Percentiles rank a stretch among this genome's conserved stretches.
These are phyloP conservation scores for Hyphopichia khmerensis DNA, from an alignment of 1,139 yeast species.

Conservation along the genomic window DNA sequence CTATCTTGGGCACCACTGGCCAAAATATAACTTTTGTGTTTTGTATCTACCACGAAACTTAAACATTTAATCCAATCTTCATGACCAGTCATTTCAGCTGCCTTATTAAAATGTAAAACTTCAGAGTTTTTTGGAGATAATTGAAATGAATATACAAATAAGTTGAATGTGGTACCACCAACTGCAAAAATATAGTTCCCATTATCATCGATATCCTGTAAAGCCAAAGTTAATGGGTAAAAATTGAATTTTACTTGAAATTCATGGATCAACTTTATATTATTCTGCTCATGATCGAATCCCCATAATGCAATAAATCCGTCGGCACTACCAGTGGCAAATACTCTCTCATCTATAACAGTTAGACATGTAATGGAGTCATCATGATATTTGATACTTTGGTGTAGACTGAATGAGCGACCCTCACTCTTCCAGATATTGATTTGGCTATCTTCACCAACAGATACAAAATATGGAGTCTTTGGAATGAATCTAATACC, in stretches of 20 bases:
- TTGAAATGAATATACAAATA: constrained; percentile 56
- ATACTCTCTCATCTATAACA: constrained; percentile 28
- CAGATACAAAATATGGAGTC: constrained; percentile 51
- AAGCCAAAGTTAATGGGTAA: constrained; percentile 63
- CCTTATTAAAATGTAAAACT: constrained; percentile 26
- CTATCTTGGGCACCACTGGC: constrained; percentile 92
- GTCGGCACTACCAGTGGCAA: constrained; percentile 67
- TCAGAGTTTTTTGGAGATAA: constrained; percentile 10
- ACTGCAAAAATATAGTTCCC: constrained; percentile 60
- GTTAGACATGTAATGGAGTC: constrained; percentile 54
- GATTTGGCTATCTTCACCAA: constrained; percentile 63
- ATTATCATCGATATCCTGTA: constrained; percentile 38
- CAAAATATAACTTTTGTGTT: constrained; percentile 53
- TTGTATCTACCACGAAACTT: constrained; percentile 51
- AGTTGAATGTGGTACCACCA: constrained; percentile 71
- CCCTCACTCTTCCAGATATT: constrained; percentile 53
- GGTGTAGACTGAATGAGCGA: constrained; percentile 22
- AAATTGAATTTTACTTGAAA: constrained; percentile 50
- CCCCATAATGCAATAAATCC: constrained; percentile 60
- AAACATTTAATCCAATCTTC: constrained; percentile 91
- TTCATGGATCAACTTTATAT: constrained; percentile 27
- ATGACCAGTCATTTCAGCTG: constrained; percentile 73
- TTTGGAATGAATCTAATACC: constrained; percentile 57
- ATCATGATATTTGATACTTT: constrained; percentile 36
- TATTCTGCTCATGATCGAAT: constrained; percentile 10